Evolutionary conservation across 164 flowering plant genomes (phyloP), one percentile per base, ranked within the genome.

Genomic region (Stephania cephalantha): DNA sequence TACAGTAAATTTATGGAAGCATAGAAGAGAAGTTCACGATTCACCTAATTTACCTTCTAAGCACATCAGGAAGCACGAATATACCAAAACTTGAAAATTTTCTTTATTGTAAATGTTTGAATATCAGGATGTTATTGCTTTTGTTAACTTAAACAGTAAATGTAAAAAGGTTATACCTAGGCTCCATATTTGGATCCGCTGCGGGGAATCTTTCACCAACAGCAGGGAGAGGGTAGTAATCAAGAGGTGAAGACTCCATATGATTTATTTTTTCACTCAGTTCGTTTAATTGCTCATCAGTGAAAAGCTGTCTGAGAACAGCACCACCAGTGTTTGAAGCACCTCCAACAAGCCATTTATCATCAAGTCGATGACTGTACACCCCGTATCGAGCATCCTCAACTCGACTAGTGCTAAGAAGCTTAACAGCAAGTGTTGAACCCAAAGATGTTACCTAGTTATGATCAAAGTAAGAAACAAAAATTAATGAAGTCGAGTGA

Each of bases 321-420:
- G 93, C 93, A 80, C 95, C 98, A 66, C 91, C 91, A 11, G 91
- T 93, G 77, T 95, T 95, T 77, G 99, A 95, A 76, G 99, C 99
- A 79, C 99, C 99, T 74, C 99, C 99, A 73, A 95, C 99, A 53
- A 95, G 94, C 99, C 99, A 95, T 73, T 87, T 88, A 82, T 95
- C 92, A 71, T 91, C 99, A 30, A 95, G 95, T 20, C 98, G 95
- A 77, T 95, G 99, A 77, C 99, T 93, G 75, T 95, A 95, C 42
- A 93, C 96, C 20, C 99, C 98, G 83, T 80, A 95, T 65, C 99
- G 86, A 12, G 98, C 92, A 85, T 95, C 99, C 31, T 95, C 99
- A 3, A 95, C 81, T 80, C 98, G 86, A 42, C 10, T 81, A 61
- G 90, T 91, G 83, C 99, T 95, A 48, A 95, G 88, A 31, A 95